Base-by-base conservation (phyloP, 225 moss, liverwort and hornwort genomes). In the Sphagnum contortum region DNA sequence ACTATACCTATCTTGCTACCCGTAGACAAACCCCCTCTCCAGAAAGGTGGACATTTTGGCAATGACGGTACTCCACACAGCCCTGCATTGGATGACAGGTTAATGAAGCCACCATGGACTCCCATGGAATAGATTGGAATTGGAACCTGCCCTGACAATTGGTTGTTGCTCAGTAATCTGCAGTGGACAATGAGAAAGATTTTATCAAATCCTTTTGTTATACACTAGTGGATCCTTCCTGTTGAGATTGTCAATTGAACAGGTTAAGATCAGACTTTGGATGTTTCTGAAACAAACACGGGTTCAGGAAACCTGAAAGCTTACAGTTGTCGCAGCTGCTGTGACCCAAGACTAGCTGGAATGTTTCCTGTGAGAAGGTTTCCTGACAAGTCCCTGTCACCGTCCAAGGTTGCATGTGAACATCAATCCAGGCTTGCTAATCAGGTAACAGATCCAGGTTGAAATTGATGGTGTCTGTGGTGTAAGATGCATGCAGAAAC, bases 11-110 rank as follows among this genome's bases (percentile, higher is more conserved):
- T 75, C 68, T 79, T 82, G 12, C 77, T 75, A 55, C 82, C 86
- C 14, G 69, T 58, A 14, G 86, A 86, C 59, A 79, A 72, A 61
- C 72, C 78, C 14, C 57, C 76, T 48, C 66, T 55, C 86, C 86
- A 82, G 62, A 79, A 85, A 55, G 66, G 50, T 13, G 82, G 79
- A 63, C 86, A 86, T 46, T 57, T 53, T 65, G 76, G 79, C 65
- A 86, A 64, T 44, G 86, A 79, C 53, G 86, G 86, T 55, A 86
- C 79, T 12, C 82, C 86, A 65, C 86, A 86, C 0, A 86, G 82
- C 48, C 86, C 86, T 55, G 72, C 59, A 66, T 86, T 86, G 8
- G 70, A 50, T 3, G 82, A 79, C 75, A 82, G 69, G 66, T 87
- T 87, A 69, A 83, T 75, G 60, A 74, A 81, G 51, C 87, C 87